Base-by-base conservation (phyloP, 2,329 filamentous ascomycete species). In the Lasiodiplodia sp. region DNA sequence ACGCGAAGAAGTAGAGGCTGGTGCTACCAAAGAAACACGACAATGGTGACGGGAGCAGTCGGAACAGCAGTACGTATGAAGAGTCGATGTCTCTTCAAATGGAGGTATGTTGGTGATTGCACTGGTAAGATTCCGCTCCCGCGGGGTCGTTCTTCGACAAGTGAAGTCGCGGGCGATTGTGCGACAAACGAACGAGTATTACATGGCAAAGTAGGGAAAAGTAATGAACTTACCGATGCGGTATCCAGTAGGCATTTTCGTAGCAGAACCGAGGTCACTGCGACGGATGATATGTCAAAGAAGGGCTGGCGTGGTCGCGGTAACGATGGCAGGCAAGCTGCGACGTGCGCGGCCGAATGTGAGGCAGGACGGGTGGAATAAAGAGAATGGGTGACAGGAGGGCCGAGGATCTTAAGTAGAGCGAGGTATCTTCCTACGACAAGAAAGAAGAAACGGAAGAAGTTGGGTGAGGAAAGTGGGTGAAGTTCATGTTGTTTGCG, bases 181-280 rank as follows among this genome's bases (percentile, higher is more conserved):
- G 60, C 47, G 60, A 64, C 60, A 31, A 23, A 47, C 7, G 16
- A 25, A 10, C 5, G 11, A 3, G n/a, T 7, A n/a, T 34, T 51
- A 10, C 4, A 25, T n/a, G n/a, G 14, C 34, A 47, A 47, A 18
- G 60, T 25, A n/a, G 16, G 65, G 58, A 47, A 21, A 56, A 34
- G 16, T 44, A 62, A 18, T 5, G 23, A n/a, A 34, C 64, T 63
- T 63, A 69, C 68, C 65, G 62, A 69, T 51, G 23, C 51, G 51
- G 38, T 69, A 69, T 28, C 38, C 51, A 52, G 68, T 64, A 49
- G 65, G 68, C 68, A 69, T 69, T 47, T 16, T 69, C 38, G 68
- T 53, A 44, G 60, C 28, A 40, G 14, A 57, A 55, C 40, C 34
- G 44, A 25, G 56, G 60, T 53, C 10, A 16, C 40, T 52, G 31